Base-by-base conservation (phyloP, 2,329 filamentous ascomycete species). In the Phialocephala sp. region DNA sequence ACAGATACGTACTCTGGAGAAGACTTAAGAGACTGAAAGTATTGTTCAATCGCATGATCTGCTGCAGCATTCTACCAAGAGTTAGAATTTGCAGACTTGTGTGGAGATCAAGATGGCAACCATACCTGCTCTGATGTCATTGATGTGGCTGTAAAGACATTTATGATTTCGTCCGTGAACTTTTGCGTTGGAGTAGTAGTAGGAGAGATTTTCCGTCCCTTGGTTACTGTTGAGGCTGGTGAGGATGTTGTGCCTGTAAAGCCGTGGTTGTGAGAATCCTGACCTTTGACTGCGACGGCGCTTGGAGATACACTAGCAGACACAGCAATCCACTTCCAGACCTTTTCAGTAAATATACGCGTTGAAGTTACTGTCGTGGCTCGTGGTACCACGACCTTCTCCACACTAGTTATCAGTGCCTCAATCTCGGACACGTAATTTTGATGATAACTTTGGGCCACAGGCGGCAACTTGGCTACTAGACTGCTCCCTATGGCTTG, bases 71-170 rank as follows among this genome's bases (percentile, higher is more conserved):
- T 54, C 50, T 54, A 18, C 12, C 27, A 35, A 2, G 15, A 12
- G 22, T 35, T 8, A 35, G 24, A 8, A 12, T 12, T 54, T 15
- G 12, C 22, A 18, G 14, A 5, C 24, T 4, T 18, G 12, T 47
- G 4, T 54, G 8, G n/a, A 43, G 12, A 43, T 2, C 41, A 43
- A 50, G 12, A 6, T 32, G 50, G 2, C n/a, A 18, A 9, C 11
- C 50, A 32, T 32, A 54, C 50, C 50, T 54, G 50, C n/a, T 54
- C 50, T 32, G 50, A 22, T 18, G 50, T 54, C 50, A 32, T 6
- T 4, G 50, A 18, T 4, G 8, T 54, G 50, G 32, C 24, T 32
- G 50, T 32, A 24, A 54, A 52, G 20, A 14, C 8, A 52, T 52
- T 20, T 9, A 52, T 20, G 14, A 32, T 9, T 3, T 22, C n/a